phyloP scores from a whole-genome alignment of 306 rosid species.

The Casuarina glauca region DNA sequence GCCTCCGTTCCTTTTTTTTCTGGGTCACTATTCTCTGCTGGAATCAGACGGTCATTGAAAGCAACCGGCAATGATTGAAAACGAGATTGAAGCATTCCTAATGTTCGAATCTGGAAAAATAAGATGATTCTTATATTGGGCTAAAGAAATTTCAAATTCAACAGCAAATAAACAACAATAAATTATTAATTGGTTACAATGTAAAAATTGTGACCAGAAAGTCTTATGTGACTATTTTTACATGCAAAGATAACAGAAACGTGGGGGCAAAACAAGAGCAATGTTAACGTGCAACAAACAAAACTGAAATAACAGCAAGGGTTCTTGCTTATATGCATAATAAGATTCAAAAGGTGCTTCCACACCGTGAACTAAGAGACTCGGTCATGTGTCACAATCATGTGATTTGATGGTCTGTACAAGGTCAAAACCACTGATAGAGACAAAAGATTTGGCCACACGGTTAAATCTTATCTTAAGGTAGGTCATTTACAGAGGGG shows the following conservation, averaged over 20 bases:
- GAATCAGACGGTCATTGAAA: conserved; percentile 78
- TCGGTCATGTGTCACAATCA: too few relatives aligned
- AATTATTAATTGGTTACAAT: neutral
- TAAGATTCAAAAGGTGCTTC: too few relatives aligned
- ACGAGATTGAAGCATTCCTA: conserved; percentile 98
- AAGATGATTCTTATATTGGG: neutral
- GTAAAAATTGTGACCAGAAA: neutral
- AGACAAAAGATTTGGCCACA: too few relatives aligned
- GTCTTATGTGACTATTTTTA: neutral
- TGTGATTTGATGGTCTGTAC: too few relatives aligned
- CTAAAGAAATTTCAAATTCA: neutral
- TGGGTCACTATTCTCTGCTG: conserved; percentile 66
- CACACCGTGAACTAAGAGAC: too few relatives aligned
- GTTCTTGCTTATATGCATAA: too few relatives aligned
- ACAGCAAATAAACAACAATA: neutral
- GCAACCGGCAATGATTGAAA: conserved; percentile 86
- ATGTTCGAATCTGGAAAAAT: conserved; percentile 71
- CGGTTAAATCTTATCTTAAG: neutral
- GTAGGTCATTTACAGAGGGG: neutral
- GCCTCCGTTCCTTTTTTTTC: conserved; percentile 90
- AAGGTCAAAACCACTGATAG: neutral
- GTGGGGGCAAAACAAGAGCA: too few relatives aligned
- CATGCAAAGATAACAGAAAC: too few relatives aligned
- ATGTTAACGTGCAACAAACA: too few relatives aligned
- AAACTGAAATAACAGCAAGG: too few relatives aligned